Conservation (phyloP, 768 basidiomycete species). For the Rhizopogon roseolus region DNA sequence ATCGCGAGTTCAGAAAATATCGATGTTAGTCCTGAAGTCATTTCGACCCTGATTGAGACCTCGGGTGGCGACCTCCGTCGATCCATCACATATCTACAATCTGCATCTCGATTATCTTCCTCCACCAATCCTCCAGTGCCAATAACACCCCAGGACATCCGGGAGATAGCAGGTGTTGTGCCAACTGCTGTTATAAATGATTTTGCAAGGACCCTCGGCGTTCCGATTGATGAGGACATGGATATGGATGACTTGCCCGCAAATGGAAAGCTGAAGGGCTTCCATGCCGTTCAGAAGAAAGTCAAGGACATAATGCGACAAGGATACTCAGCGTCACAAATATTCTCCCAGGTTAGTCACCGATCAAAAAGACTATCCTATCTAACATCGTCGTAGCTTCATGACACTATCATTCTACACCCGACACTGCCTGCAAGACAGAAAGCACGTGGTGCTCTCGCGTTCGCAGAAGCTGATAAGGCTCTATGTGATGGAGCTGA, state of each 20-base stretch:
- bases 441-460: conserved; percentile 76
- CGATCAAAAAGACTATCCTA: conserved; percentile 18
- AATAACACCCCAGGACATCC: conserved; percentile 76
- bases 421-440: conserved; percentile 74
- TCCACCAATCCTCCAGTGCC: conserved; percentile 67
- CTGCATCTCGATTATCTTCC: conserved; percentile 82
- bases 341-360: conserved; percentile 74
- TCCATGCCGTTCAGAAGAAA: conserved; percentile 59
- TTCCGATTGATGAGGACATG: conserved; percentile 59
- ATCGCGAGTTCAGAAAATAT: conserved; percentile 80
- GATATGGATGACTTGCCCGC: conserved; percentile 35
- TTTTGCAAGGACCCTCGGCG: conserved; percentile 68
- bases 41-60: conserved; percentile 68
- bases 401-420: conserved; percentile 84
- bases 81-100: conserved; percentile 96
- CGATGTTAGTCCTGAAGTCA: conserved; percentile 48
- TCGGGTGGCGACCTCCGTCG: conserved; percentile 93
- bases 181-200: conserved; percentile 67
- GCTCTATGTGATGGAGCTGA: conserved; percentile 94
- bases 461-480: conserved; percentile 94
- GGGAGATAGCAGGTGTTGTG: conserved; percentile 96
- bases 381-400: conserved; percentile 51
- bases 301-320: conserved; percentile 78
- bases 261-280: conserved; percentile 32
- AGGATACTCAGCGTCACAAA: conserved; percentile 90